Evolutionary conservation across 106 monocot species (phyloP).

Genomic region (Apostasia ramifera): DNA sequence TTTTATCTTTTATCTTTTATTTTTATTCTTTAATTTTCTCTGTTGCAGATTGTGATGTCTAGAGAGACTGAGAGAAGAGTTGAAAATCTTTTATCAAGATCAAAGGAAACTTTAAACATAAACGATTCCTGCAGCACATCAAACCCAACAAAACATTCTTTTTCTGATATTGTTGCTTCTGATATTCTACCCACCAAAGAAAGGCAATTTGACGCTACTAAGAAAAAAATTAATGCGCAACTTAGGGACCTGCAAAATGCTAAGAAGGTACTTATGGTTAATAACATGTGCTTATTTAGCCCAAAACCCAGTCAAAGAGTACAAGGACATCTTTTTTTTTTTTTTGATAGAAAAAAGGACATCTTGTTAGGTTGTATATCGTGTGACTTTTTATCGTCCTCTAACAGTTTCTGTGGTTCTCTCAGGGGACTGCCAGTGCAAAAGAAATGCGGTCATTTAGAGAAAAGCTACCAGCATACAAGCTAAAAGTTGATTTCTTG

Average conservation of each 20-base stretch:
- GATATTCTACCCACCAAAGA: constrained; percentile 14
- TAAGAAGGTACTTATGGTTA: constrained; percentile 50
- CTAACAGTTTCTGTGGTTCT: background rate
- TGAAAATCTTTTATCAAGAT: constrained; percentile 61
- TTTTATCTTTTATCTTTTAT: constrained; percentile 1
- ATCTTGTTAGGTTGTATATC: background rate
- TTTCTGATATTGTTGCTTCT: constrained; percentile 8
- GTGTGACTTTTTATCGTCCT: background rate
- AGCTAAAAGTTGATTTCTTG: constrained; percentile 68
- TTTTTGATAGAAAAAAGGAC: background rate
- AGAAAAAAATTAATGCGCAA: constrained; percentile 54
- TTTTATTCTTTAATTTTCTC: too few relatives aligned
- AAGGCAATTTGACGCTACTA: constrained; percentile 14
- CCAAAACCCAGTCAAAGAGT: background rate
- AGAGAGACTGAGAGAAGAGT: constrained; percentile 80
- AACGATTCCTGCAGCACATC: constrained; percentile 33
- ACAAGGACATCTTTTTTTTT: background rate
- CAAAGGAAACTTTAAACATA: constrained; percentile 23
- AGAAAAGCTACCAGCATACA: constrained; percentile 89
- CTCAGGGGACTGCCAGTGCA: constrained; percentile 46
- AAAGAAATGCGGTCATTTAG: constrained; percentile 85
- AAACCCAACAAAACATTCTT: constrained; percentile 18
- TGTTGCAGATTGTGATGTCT: constrained; percentile 85
- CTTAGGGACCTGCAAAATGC: constrained; percentile 67
- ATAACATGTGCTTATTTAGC: background rate